Evolutionary conservation across 169 alveolate species (phyloP).

Genomic region (Plasmodium knowlesi): DNA sequence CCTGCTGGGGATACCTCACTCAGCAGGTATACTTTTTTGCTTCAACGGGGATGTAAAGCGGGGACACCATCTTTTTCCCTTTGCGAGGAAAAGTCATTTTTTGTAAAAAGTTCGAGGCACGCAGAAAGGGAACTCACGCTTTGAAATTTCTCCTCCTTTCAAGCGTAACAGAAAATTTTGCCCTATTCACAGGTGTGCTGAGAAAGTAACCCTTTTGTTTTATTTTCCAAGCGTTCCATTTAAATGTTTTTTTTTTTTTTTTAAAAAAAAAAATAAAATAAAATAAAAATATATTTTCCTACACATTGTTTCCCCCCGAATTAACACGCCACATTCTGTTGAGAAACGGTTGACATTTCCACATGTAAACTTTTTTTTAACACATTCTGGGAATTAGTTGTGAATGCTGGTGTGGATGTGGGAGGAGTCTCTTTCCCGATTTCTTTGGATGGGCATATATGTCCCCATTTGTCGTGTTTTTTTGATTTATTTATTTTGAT

Average conservation of each 20-base stretch:
- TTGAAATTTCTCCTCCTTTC: not conserved
- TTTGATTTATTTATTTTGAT: not conserved
- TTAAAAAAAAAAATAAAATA: not conserved
- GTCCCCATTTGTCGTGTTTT: not conserved
- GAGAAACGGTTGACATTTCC: not conserved
- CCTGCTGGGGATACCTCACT: not conserved
- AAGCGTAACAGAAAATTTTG: not conserved
- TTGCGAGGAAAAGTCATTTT: not conserved
- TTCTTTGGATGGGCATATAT: not conserved
- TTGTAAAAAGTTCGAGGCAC: not conserved
- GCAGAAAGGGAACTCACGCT: not conserved
- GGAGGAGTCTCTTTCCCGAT: not conserved
- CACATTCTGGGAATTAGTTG: not conserved
- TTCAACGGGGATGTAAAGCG: not conserved
- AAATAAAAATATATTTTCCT: conserved; percentile 2
- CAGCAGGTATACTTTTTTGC: not conserved
- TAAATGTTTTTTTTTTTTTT: conserved; percentile 9
- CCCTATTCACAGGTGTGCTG: not conserved
- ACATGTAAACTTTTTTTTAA: not conserved
- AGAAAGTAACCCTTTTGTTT: not conserved
- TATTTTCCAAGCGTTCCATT: conserved; percentile 19
- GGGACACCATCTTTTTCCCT: conserved; percentile 1
- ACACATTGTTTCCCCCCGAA: not conserved
- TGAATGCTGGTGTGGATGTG: not conserved
- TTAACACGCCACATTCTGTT: not conserved